A percentile compares a stretch with the other conserved stretches of the same genome.
Evolutionary conservation across 305 asterid genomes (phyloP).

Genomic region (Nicotiana rustica): DNA sequence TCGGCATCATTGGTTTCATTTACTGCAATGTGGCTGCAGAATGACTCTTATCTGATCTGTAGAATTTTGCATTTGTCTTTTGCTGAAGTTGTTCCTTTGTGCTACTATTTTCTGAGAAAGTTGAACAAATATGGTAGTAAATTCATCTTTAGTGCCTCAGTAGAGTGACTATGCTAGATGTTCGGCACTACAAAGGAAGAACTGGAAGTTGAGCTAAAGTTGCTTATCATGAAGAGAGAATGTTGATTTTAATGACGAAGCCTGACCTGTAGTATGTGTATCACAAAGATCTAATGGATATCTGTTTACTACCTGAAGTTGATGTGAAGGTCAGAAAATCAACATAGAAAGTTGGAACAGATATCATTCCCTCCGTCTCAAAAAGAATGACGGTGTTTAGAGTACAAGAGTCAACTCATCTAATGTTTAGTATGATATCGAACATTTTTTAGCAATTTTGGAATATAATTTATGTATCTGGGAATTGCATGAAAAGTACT

Average conservation of each 20-base stretch:
- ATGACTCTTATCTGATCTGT: conserved; percentile 5
- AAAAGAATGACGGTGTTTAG: not conserved
- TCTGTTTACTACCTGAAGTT: not conserved
- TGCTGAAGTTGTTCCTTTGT: not conserved
- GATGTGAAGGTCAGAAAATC: conserved; percentile 6
- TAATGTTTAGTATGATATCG: not conserved
- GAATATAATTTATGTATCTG: not conserved
- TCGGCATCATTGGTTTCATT: conserved; percentile 19
- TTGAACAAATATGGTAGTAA: not conserved
- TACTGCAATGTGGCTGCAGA: conserved; percentile 25
- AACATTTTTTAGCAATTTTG: not conserved
- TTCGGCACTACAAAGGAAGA: not conserved
- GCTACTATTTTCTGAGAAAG: not conserved
- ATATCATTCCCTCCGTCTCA: not conserved
- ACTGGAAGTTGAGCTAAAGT: conserved; percentile 18
- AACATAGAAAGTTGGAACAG: not conserved
- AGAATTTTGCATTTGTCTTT: not conserved
- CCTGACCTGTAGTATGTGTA: conserved; percentile 18
- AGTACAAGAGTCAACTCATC: conserved; percentile 5
- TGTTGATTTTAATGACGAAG: not conserved
- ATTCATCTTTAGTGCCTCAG: conserved; percentile 9
- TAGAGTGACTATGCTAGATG: conserved; percentile 16
- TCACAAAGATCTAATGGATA: conserved; percentile 13
- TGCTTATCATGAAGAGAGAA: not conserved
- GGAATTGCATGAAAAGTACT: not conserved